Conservation (phyloP, 495 filamentous ascomycete species). For the Talaromyces ruber region DNA sequence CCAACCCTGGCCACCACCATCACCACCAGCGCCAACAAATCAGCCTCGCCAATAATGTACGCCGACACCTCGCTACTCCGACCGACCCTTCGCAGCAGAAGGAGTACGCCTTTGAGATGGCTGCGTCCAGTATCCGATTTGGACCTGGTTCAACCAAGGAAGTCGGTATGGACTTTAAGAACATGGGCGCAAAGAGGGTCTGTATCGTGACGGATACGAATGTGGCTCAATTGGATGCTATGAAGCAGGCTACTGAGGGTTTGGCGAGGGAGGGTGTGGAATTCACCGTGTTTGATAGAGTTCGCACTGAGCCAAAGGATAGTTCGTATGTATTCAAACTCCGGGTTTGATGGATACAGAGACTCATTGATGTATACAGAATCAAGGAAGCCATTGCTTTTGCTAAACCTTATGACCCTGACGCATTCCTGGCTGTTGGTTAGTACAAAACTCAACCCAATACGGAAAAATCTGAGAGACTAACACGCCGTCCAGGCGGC, state of each 20-base stretch:
- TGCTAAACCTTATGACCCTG: constrained; percentile 65
- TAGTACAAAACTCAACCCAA: too few relatives aligned
- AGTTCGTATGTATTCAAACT: constrained; percentile 51
- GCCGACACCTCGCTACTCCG: constrained; percentile 63
- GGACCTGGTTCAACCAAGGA: constrained; percentile 90
- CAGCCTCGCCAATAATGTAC: constrained; percentile 42
- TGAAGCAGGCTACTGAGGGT: constrained; percentile 73
- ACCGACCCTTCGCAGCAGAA: constrained; percentile 63
- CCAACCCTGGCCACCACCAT: constrained; percentile 69
- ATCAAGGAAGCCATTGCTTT: constrained; percentile 83
- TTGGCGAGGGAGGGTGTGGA: constrained; percentile 67
- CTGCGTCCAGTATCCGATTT: constrained; percentile 83
- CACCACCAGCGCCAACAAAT: constrained; percentile 40
- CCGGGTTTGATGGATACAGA: not conserved
- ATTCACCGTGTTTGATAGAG: constrained; percentile 71
- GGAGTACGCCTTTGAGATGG: constrained; percentile 99
- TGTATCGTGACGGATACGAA: constrained; percentile 84
- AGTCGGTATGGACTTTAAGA: constrained; percentile 97
- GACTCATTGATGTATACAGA: constrained; percentile 24
- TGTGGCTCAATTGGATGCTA: constrained; percentile 70
- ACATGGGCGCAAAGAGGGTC: constrained; percentile 78
- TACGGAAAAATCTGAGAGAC: too few relatives aligned
- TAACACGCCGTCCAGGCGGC: constrained; percentile 27
- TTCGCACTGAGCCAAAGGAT: constrained; percentile 86
- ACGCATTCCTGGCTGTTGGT: constrained; percentile 89